Evolutionary conservation across 2,329 filamentous ascomycete genomes (phyloP).

Genomic region (Alternaria sp.): DNA sequence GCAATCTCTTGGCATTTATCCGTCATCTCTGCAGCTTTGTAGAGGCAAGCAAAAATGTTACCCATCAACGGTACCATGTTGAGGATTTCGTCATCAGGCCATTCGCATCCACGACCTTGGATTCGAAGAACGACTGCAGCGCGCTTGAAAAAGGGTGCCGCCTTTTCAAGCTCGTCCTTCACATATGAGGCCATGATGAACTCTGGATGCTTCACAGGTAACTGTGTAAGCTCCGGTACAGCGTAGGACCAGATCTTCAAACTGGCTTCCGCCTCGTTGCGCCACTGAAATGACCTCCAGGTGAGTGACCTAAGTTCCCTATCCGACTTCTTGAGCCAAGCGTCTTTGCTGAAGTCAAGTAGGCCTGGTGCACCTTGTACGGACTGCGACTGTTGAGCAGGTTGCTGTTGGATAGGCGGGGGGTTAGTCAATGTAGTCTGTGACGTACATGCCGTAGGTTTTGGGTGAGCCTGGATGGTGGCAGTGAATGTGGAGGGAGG

Average conservation of each 20-base stretch:
- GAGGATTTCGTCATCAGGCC: not conserved
- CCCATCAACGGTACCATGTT: slow-evolving; percentile 3
- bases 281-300: slow-evolving; percentile 11
- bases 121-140: slow-evolving; percentile 6
- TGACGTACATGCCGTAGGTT: not conserved
- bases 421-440: not conserved
- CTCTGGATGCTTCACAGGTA: not conserved
- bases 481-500: not conserved
- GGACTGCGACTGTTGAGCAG: not conserved
- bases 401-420: not conserved
- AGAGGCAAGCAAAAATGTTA: slow-evolving; percentile 1
- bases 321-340: not conserved
- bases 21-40: slow-evolving; percentile 7
- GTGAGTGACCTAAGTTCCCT: slow-evolving; percentile 2
- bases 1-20: not conserved
- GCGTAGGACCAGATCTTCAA: slow-evolving; percentile 6
- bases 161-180: not conserved
- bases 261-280: not conserved
- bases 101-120: not conserved
- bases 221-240: not conserved
- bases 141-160: slow-evolving; percentile 1
- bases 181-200: not conserved
- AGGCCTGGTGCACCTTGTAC: not conserved
- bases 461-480: not conserved
- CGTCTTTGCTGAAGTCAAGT: slow-evolving; percentile 6